A percentile compares a stretch with the other conserved stretches of the same genome.
These are phyloP conservation scores for Rubia balearica DNA, from an alignment of 305 asterid species.

Conservation along the genomic window DNA sequence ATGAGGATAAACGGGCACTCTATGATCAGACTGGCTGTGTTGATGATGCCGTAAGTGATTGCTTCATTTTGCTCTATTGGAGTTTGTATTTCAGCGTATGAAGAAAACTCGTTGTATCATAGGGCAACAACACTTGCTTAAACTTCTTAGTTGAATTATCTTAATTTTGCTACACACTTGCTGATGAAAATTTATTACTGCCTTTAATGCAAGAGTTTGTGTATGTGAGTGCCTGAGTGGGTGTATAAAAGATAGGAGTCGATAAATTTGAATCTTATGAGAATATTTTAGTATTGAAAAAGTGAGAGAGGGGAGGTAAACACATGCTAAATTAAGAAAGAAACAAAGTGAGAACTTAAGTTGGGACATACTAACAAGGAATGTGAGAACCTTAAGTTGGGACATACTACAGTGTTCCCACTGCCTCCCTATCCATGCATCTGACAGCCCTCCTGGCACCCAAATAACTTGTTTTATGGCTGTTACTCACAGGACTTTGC, in stretches of 20 bases:
- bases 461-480: constrained; percentile 10
- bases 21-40: constrained; percentile 95
- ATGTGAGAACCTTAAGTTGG: background rate
- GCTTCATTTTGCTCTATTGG: constrained; percentile 8
- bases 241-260: background rate
- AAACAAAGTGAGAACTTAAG: background rate
- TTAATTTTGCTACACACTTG: background rate
- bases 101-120: background rate
- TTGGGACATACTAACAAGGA: background rate
- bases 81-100: background rate
- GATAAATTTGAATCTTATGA: background rate
- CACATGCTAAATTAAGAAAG: background rate
- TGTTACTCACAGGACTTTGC: constrained; percentile 51
- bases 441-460: background rate
- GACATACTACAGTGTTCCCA: background rate
- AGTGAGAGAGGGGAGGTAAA: background rate
- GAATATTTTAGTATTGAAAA: background rate
- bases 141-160: background rate
- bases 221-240: background rate
- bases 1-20: constrained; percentile 85
- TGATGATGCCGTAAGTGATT: constrained; percentile 82
- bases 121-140: background rate
- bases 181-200: background rate
- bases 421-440: background rate
- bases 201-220: background rate